A percentile compares a stretch with the other conserved stretches of the same genome.
phyloP scores from a whole-genome alignment of 1,284 basidiomycete genomes.

The Amylostereum chailletii region DNA sequence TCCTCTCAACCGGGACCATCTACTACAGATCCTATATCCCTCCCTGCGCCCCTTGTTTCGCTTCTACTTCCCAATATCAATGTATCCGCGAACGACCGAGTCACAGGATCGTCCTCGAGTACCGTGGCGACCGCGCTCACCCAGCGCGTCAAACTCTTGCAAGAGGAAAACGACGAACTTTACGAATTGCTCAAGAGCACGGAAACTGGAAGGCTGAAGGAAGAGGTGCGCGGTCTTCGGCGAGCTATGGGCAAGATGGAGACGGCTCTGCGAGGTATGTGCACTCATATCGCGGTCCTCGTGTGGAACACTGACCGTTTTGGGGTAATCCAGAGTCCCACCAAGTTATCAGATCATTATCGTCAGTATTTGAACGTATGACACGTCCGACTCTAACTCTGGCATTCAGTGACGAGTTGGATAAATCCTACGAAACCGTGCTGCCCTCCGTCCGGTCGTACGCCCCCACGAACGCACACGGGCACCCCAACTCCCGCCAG shows the following conservation, averaged over 20 bases:
- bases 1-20: slow-evolving; percentile 47
- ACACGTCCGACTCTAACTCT: not conserved
- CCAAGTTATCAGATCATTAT: slow-evolving; percentile 54
- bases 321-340: slow-evolving; percentile 52
- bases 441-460: slow-evolving; percentile 31
- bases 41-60: slow-evolving; percentile 61
- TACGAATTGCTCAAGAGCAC: slow-evolving; percentile 62
- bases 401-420: slow-evolving; percentile 42
- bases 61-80: slow-evolving; percentile 58
- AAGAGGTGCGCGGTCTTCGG: slow-evolving; percentile 64
- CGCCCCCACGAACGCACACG: slow-evolving; percentile 27
- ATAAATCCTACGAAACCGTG: slow-evolving; percentile 60
- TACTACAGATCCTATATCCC: slow-evolving; percentile 48
- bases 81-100: slow-evolving; percentile 21
- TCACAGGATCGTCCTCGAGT: slow-evolving; percentile 34
- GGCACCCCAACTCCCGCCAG: slow-evolving; percentile 28
- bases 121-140: slow-evolving; percentile 63
- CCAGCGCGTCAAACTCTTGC: slow-evolving; percentile 59
- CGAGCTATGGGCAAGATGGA: slow-evolving; percentile 60
- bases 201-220: slow-evolving; percentile 68
- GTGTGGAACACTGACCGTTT: not conserved
- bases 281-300: slow-evolving; percentile 7
- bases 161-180: slow-evolving; percentile 77
- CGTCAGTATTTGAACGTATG: slow-evolving; percentile 38
- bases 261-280: slow-evolving; percentile 62